A percentile compares a stretch with the other conserved stretches of the same genome.
These are phyloP conservation scores for Deinandra increscens DNA, from an alignment of 129 eudicot species.

Conservation along the genomic window DNA sequence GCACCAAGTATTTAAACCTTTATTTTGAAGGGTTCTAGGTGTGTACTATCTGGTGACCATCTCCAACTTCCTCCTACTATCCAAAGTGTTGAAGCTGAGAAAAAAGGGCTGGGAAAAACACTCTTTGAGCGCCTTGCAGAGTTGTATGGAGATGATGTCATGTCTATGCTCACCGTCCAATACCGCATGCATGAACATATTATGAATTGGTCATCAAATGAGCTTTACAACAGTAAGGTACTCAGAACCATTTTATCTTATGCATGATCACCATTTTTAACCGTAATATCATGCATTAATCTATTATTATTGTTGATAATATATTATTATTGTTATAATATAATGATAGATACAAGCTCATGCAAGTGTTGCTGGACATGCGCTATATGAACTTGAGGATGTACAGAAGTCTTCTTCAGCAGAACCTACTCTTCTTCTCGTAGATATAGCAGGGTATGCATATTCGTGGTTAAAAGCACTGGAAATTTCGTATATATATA, in stretches of 20 bases:
- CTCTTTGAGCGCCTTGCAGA: conserved; percentile 90
- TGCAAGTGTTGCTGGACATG: conserved; percentile 89
- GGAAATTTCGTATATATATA: no score
- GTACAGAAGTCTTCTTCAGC: conserved; percentile 77
- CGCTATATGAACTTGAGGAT: conserved; percentile 65
- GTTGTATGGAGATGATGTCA: conserved; percentile 80
- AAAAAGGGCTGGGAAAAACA: conserved; percentile 89
- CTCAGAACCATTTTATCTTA: conserved; percentile 5
- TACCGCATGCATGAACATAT: conserved; percentile 96
- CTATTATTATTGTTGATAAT: neutral
- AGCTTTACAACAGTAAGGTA: conserved; percentile 89
- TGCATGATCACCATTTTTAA: neutral
- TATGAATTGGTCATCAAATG: conserved; percentile 93
- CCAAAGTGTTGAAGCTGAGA: conserved; percentile 94
- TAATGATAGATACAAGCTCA: conserved; percentile 75
- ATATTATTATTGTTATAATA: neutral
- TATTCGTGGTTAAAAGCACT: neutral
- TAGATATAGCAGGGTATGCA: conserved; percentile 91
- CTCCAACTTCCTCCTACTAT: conserved; percentile 98
- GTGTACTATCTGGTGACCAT: conserved; percentile 92
- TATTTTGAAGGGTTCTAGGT: conserved; percentile 71
- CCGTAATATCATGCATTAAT: neutral
- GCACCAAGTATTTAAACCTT: neutral
- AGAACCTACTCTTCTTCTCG: conserved; percentile 79
- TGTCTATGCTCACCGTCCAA: conserved; percentile 93